Evolutionary conservation across 2,329 filamentous ascomycete species (phyloP), one percentile per base, ranked within the genome.

Genomic region (Fusarium hostae): DNA sequence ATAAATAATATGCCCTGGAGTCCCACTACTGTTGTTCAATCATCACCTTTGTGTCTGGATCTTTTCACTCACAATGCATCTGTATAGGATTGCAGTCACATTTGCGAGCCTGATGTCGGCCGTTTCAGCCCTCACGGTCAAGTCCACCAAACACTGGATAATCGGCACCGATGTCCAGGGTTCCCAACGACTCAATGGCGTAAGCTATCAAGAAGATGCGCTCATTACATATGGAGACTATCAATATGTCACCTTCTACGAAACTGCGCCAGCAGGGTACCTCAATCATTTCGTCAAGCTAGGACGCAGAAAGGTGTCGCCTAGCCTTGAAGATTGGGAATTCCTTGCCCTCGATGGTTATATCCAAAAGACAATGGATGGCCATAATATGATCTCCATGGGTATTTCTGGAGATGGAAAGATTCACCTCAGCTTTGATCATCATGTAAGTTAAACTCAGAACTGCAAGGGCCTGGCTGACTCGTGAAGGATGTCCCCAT

Each of bases 371-470:
- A 73, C 70, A 1, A 73, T 72, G 66, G 70, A 72, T 11, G 70
- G 70, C 1, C 70, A 72, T 1, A 72, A 72, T 2, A 73, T 72
- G 70, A 72, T 72, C 1, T 72, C 70, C 2, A 72, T 72, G 70
- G 70, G 70, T 1, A 73, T 72, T 18, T 72, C 70, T 9, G 70
- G 66, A 0, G 70, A 72, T 28, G 70, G 70, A 1, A 72, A 67
- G 13, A 72, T 72, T 9, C 70, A 72, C 40, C 55, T 72, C 3
- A 72, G 70, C 6, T 72, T 72, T 37, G 70, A 72, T 44, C 70
- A 72, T 3, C 70, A 72, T 4, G 70, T 67, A 10, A 63, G 70
- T 57, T 16, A 2, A 7, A 2, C 15, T 5, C 2, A 16, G 13
- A 2, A 2, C 4, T 1, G 6, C 7, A 0, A 3, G 7, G 13